A percentile compares a stretch with the other conserved stretches of the same genome.
Evolutionary conservation across 2,329 filamentous ascomycete genomes (phyloP).

Genomic region (Xylaria sp.): DNA sequence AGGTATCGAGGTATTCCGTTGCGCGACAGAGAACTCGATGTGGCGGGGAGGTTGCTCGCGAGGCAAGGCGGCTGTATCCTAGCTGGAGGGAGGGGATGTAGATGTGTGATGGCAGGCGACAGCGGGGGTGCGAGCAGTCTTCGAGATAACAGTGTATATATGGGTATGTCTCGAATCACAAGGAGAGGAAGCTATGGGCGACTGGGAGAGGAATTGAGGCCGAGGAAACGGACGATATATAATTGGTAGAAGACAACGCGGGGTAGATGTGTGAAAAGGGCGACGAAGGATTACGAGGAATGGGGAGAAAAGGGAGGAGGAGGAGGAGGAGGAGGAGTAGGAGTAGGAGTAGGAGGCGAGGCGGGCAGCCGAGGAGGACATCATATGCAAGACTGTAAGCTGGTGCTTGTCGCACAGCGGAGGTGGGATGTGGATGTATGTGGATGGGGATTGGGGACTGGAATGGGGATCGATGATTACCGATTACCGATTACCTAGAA

Average conservation of each 20-base stretch:
- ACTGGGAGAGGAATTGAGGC: slow-evolving; percentile 16
- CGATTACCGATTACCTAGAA: no score
- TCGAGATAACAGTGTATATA: slow-evolving; percentile 13
- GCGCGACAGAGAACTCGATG: slow-evolving; percentile 23
- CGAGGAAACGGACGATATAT: slow-evolving; percentile 3
- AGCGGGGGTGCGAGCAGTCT: slow-evolving; percentile 15
- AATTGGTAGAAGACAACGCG: slow-evolving; percentile 18
- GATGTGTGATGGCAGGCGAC: slow-evolving; percentile 28
- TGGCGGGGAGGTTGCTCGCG: slow-evolving; percentile 30
- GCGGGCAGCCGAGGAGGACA: slow-evolving; percentile 10
- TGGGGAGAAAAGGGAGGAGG: slow-evolving; percentile 21
- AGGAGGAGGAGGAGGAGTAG: slow-evolving; percentile 12
- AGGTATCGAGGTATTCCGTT: slow-evolving; percentile 19
- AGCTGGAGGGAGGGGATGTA: slow-evolving; percentile 33
- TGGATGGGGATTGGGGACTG: background rate
- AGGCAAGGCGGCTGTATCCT: slow-evolving; percentile 45
- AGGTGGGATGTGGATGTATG: slow-evolving; percentile 10
- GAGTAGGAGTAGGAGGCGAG: slow-evolving; percentile 7
- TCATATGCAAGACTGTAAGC: slow-evolving; percentile 15
- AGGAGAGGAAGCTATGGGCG: slow-evolving; percentile 20
- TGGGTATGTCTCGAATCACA: slow-evolving; percentile 24
- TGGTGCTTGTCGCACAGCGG: slow-evolving; percentile 15
- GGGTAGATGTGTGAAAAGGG: slow-evolving; percentile 7
- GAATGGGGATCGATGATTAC: background rate
- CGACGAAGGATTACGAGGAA: slow-evolving; percentile 14